Percentiles rank a stretch among this genome's conserved stretches.
Evolutionary conservation across 441 rosid genomes (phyloP).

Genomic region (Arabidopsis lyrata): DNA sequence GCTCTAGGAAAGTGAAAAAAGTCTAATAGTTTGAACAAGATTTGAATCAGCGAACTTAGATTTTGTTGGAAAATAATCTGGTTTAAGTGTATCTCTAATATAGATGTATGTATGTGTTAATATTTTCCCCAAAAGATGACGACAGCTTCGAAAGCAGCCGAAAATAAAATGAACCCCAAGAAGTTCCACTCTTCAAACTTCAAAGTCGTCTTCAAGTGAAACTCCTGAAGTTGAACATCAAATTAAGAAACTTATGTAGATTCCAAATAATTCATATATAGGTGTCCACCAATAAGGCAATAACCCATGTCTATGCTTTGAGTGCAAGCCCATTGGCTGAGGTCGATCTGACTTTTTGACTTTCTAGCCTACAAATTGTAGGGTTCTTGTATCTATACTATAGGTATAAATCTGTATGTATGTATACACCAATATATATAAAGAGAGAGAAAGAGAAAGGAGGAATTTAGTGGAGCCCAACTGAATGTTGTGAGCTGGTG

Average conservation of each 20-base stretch:
- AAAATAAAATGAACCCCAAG: slow-evolving; percentile 38
- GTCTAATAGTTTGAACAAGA: slow-evolving; percentile 34
- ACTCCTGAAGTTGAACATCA: slow-evolving; percentile 40
- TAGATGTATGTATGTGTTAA: not conserved
- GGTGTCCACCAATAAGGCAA: slow-evolving; percentile 39
- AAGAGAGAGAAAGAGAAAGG: slow-evolving; percentile 17
- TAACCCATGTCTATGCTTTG: slow-evolving; percentile 29
- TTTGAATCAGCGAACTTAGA: slow-evolving; percentile 13
- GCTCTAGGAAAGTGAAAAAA: slow-evolving; percentile 16
- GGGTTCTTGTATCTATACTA: slow-evolving; percentile 19
- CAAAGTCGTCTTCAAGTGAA: slow-evolving; percentile 42
- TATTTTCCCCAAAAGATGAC: slow-evolving; percentile 23
- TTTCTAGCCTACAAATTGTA: slow-evolving; percentile 34
- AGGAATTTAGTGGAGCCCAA: slow-evolving; percentile 38
- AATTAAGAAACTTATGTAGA: slow-evolving; percentile 18
- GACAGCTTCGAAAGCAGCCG: slow-evolving; percentile 32
- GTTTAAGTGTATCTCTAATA: slow-evolving; percentile 1
- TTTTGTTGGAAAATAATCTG: slow-evolving; percentile 19
- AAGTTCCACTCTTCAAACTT: slow-evolving; percentile 29
- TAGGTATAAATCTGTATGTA: not conserved
- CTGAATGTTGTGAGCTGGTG: slow-evolving; percentile 46
- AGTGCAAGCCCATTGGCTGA: slow-evolving; percentile 42
- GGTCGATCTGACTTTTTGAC: slow-evolving; percentile 34
- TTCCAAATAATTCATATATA: slow-evolving; percentile 29
- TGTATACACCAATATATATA: not conserved